Conservation (phyloP, 2,329 filamentous ascomycete species). For the Paecilomyces formosus region DNA sequence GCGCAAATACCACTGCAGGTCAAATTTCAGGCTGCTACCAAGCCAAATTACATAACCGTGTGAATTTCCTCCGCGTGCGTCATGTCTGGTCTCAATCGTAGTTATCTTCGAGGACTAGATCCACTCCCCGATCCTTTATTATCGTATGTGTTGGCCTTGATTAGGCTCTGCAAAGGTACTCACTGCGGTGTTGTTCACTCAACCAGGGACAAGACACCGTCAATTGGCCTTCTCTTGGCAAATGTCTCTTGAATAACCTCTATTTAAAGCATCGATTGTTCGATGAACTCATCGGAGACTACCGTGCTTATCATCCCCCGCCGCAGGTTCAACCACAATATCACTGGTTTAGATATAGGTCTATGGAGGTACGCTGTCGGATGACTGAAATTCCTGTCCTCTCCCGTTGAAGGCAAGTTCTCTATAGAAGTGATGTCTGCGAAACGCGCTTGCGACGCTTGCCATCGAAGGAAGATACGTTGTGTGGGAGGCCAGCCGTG, state of each 20-base stretch:
- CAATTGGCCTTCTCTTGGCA: not conserved
- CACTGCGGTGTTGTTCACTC: not conserved
- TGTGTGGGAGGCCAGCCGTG: slow-evolving; percentile 46
- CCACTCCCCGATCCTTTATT: not conserved
- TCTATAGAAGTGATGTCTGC: not conserved
- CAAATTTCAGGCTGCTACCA: not conserved
- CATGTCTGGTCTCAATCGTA: not conserved
- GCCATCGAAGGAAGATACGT: slow-evolving; percentile 17
- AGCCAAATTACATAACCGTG: not conserved
- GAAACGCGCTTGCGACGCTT: slow-evolving; percentile 21
- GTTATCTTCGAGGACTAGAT: not conserved
- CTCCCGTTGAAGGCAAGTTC: not conserved
- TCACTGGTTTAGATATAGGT: not conserved
- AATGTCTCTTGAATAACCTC: not conserved
- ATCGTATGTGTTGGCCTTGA: not conserved
- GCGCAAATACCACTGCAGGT: not conserved
- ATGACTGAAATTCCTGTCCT: not conserved
- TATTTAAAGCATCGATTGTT: not conserved
- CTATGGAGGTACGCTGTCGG: not conserved
- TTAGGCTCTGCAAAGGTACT: not conserved
- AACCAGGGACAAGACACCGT: not conserved
- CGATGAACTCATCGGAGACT: not conserved
- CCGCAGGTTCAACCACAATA: not conserved
- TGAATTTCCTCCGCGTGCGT: not conserved
- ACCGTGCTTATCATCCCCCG: not conserved